Conservation (phyloP, 768 basidiomycete species). For the Termitomyces sp. region DNA sequence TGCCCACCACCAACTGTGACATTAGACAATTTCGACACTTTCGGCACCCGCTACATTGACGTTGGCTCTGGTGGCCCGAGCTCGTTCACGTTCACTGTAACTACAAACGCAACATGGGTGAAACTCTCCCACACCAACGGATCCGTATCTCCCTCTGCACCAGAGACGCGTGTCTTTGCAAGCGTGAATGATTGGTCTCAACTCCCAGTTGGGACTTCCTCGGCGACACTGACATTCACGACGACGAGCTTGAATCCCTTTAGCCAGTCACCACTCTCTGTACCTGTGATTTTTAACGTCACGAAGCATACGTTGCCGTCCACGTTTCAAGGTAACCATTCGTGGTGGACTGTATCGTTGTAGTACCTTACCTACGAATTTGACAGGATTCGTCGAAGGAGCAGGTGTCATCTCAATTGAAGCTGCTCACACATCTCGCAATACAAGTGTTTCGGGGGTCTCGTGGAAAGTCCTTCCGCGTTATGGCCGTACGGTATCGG, state of each 20-base stretch:
- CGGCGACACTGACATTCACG: constrained; percentile 38
- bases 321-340: constrained; percentile 42
- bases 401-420: constrained; percentile 62
- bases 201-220: constrained; percentile 30
- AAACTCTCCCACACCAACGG: constrained; percentile 40
- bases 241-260: constrained; percentile 29
- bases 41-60: constrained; percentile 51
- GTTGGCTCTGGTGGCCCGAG: constrained; percentile 54
- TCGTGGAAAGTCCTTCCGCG: constrained; percentile 56
- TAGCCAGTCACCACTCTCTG: constrained; percentile 26
- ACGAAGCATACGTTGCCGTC: constrained; percentile 31
- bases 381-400: constrained; percentile 56
- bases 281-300: constrained; percentile 27
- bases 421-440: constrained; percentile 50
- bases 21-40: constrained; percentile 52
- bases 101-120: constrained; percentile 49
- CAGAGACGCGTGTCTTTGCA: constrained; percentile 49
- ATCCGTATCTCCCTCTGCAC: constrained; percentile 36
- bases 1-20: constrained; percentile 46
- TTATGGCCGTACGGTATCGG: constrained; percentile 57
- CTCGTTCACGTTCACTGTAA: constrained; percentile 49
- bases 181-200: constrained; percentile 53
- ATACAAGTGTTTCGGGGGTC: constrained; percentile 41
- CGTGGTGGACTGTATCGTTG: not conserved
- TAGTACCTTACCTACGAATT: not conserved